Percentiles rank a stretch among this genome's conserved stretches.
phyloP scores from a whole-genome alignment of 108 stramenopile species.

The Conticribra guillardii region DNA sequence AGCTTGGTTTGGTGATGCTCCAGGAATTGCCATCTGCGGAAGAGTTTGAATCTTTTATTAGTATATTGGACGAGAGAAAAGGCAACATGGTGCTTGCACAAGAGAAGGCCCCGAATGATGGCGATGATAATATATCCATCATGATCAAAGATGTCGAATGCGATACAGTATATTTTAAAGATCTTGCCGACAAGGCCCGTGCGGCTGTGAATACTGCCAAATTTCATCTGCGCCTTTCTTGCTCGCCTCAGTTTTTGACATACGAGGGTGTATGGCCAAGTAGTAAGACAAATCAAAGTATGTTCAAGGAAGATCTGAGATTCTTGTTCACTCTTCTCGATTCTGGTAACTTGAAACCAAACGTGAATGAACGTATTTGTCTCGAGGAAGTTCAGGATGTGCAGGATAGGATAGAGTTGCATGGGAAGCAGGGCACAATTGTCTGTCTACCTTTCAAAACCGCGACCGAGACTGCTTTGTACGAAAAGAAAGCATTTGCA shows the following conservation, averaged over 20 bases:
- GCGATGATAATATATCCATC: conserved; percentile 8
- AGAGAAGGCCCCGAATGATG: conserved; percentile 22
- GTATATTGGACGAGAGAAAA: conserved; percentile 21
- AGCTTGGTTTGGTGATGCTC: conserved; percentile 27
- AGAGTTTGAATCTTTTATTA: conserved; percentile 33
- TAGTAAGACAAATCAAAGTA: conserved; percentile 29
- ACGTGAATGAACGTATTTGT: conserved; percentile 28
- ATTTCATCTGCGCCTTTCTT: conserved; percentile 32
- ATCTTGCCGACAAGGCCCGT: conserved; percentile 31
- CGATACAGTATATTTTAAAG: conserved; percentile 12
- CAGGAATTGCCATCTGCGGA: conserved; percentile 41
- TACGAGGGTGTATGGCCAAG: conserved; percentile 48
- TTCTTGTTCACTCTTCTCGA: conserved; percentile 40
- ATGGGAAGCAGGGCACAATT: conserved; percentile 31
- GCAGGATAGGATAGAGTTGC: conserved; percentile 42
- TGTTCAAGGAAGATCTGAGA: conserved; percentile 47
- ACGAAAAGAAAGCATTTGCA: conserved; percentile 17
- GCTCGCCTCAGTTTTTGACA: conserved; percentile 31
- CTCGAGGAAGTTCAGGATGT: conserved; percentile 36
- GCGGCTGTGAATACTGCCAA: conserved; percentile 27
- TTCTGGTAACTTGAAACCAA: conserved; percentile 32
- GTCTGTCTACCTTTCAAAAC: conserved; percentile 41
- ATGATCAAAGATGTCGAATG: conserved; percentile 24
- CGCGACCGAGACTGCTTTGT: conserved; percentile 30
- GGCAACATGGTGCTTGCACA: conserved; percentile 15